Percentiles rank a stretch among this genome's conserved stretches.
Evolutionary conservation across 139 green algal genomes (phyloP).

Genomic region (Deuterostichococcus epilithicus): DNA sequence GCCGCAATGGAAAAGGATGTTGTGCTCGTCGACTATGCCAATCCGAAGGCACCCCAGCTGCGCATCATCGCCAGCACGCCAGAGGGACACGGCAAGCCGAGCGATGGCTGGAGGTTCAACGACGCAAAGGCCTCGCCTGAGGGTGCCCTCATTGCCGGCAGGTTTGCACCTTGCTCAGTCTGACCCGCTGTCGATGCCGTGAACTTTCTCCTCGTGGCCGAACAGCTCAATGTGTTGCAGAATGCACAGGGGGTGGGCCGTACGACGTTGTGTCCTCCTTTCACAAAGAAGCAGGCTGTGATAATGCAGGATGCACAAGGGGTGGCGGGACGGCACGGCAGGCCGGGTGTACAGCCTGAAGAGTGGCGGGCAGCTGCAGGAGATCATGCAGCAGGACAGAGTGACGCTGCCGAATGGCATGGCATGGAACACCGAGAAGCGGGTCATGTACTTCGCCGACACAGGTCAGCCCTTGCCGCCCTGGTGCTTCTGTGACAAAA

Average conservation of each 20-base stretch:
- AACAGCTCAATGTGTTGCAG: neutral
- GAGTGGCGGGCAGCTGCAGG: neutral
- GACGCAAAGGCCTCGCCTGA: neutral
- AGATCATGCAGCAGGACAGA: slow-evolving; percentile 1
- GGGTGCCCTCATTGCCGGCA: neutral
- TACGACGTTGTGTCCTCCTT: neutral
- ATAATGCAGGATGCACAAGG: slow-evolving; percentile 30
- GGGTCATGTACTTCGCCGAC: slow-evolving; percentile 39
- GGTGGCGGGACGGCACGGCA: slow-evolving; percentile 32
- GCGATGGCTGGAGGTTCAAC: neutral
- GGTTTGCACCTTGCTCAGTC: neutral
- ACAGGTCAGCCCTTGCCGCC: neutral
- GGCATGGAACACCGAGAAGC: slow-evolving; percentile 31
- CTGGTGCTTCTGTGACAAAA: neutral
- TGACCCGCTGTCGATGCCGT: too few relatives aligned
- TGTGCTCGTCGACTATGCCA: neutral
- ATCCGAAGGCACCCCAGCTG: neutral
- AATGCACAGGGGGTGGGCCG: too few relatives aligned
- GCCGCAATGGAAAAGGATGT: neutral
- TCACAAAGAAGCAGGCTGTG: neutral
- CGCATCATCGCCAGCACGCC: neutral
- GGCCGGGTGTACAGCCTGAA: slow-evolving; percentile 30
- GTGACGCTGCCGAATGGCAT: slow-evolving; percentile 46
- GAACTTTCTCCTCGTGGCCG: too few relatives aligned
- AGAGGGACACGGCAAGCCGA: neutral